Percentiles rank a stretch among this genome's conserved stretches.
Conservation (phyloP, 202 grass and related monocot species). For the Panicum hallii region DNA sequence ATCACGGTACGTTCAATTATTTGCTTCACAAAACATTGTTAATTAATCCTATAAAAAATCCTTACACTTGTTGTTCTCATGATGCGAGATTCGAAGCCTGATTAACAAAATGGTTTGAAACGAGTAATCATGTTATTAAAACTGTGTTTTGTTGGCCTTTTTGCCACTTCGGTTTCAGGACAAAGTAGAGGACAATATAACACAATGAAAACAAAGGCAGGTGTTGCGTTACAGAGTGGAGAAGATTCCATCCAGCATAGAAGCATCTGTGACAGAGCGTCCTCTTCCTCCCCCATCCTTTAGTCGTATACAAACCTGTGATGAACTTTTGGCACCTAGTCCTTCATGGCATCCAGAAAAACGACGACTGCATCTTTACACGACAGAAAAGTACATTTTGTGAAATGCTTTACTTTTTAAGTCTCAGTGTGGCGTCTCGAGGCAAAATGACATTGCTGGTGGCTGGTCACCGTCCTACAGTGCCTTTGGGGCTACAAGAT, state of each 20-base stretch:
- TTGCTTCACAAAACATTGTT: neutral
- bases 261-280: slow-evolving; percentile 30
- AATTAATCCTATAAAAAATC: neutral
- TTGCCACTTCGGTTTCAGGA: slow-evolving; percentile 20
- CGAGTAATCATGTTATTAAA: neutral
- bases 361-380: neutral
- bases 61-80: neutral
- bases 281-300: neutral
- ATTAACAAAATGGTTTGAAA: neutral
- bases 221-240: slow-evolving; percentile 40
- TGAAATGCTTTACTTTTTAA: neutral
- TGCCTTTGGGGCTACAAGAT: slow-evolving; percentile 4
- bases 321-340: slow-evolving; percentile 16
- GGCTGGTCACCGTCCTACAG: slow-evolving; percentile 24
- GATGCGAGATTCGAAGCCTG: neutral
- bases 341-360: neutral
- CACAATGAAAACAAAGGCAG: neutral
- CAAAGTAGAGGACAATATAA: neutral
- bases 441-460: slow-evolving; percentile 16
- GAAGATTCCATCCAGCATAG: slow-evolving; percentile 37
- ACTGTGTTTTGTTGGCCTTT: neutral
- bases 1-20: neutral
- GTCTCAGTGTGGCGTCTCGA: neutral
- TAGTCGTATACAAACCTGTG: slow-evolving; percentile 23
- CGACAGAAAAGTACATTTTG: slow-evolving; percentile 7